These are phyloP conservation scores for Acacia melanoxylon DNA, from an alignment of 306 rosid genomes.

Conservation along the genomic window DNA sequence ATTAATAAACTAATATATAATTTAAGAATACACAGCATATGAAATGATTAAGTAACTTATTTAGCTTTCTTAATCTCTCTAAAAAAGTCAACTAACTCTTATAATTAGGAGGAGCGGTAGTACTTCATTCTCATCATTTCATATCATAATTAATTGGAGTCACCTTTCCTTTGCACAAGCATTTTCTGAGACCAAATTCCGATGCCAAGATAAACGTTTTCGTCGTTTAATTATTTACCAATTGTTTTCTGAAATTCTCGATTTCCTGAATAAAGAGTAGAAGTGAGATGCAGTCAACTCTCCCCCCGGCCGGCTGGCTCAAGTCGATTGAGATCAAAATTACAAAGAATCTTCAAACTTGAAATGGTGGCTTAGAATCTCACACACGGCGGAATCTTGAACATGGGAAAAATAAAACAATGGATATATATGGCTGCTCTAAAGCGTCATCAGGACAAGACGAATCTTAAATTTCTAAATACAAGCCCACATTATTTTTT, in stretches of 20 bases:
- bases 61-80: too few species aligned
- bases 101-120: too few species aligned
- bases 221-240: neutral
- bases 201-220: neutral
- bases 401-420: neutral
- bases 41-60: too few species aligned
- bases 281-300: neutral
- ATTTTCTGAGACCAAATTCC: neutral
- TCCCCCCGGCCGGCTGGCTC: neutral
- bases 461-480: neutral
- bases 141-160: neutral
- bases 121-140: too few species aligned
- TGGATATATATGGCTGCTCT: neutral
- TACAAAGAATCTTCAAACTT: constrained; percentile 13
- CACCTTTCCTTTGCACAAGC: neutral
- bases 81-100: too few species aligned
- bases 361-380: constrained; percentile 7
- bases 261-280: neutral
- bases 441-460: neutral
- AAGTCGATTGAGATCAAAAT: neutral
- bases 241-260: neutral
- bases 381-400: neutral
- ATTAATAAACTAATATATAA: too few species aligned
- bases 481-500: neutral
- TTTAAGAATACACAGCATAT: too few species aligned